A percentile compares a stretch with the other conserved stretches of the same genome.
phyloP scores from a whole-genome alignment of 2,329 filamentous ascomycete genomes.

The Dothideomycetes sp. region DNA sequence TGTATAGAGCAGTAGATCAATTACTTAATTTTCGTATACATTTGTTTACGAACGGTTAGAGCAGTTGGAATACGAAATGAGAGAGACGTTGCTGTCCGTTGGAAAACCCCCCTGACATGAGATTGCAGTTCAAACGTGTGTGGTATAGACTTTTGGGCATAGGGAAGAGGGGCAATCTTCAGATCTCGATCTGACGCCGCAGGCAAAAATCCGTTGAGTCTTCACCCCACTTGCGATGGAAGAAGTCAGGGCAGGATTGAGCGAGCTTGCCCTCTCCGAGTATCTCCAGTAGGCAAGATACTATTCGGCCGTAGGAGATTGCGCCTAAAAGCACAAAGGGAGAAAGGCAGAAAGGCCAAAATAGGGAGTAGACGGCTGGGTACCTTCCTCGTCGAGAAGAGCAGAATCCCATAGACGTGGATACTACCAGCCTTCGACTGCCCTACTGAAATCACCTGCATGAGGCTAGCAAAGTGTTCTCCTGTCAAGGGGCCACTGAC shows the following conservation, averaged over 20 bases:
- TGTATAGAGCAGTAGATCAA: neutral
- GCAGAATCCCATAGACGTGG: too few species aligned
- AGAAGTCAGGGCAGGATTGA: too few species aligned
- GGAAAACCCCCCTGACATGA: neutral
- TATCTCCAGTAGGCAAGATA: too few species aligned
- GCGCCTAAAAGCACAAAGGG: too few species aligned
- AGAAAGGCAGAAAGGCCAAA: too few species aligned
- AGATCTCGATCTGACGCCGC: neutral
- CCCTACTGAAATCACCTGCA: slow-evolving; percentile 5
- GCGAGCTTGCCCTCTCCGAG: too few species aligned
- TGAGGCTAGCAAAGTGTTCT: slow-evolving; percentile 7
- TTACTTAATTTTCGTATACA: slow-evolving; percentile 2
- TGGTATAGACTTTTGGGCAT: neutral
- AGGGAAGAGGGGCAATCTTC: neutral
- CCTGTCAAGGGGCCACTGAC: slow-evolving; percentile 6
- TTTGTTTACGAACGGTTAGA: neutral
- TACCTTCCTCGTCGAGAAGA: neutral
- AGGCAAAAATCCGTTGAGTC: neutral
- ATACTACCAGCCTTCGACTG: neutral
- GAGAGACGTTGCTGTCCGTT: neutral
- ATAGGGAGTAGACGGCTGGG: neutral
- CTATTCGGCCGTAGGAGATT: too few species aligned
- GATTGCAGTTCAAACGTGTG: neutral
- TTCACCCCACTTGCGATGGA: too few species aligned
- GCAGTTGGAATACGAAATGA: neutral